phyloP scores from a whole-genome alignment of 1,284 basidiomycete species.

The Boletus nobilissimus region DNA sequence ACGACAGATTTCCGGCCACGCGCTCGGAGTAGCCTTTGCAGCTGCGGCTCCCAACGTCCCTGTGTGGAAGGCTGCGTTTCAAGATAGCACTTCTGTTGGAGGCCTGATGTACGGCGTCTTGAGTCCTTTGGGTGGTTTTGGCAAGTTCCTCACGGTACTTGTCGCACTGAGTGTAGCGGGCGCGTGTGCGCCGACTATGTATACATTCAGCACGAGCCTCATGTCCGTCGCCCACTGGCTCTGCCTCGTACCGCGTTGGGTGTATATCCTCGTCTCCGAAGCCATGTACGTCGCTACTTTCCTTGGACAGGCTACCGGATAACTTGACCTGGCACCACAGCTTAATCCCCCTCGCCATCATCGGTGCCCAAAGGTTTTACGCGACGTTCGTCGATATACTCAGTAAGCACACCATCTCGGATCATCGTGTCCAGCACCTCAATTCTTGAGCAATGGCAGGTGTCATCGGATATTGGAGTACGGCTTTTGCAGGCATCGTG shows the following conservation, averaged over 20 bases:
- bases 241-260: constrained; percentile 73
- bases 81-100: constrained; percentile 62
- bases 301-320: background rate
- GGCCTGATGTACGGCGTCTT: constrained; percentile 69
- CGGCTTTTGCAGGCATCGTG: constrained; percentile 64
- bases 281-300: constrained; percentile 62
- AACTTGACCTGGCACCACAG: constrained; percentile 43
- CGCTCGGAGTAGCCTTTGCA: constrained; percentile 72
- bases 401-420: constrained; percentile 47
- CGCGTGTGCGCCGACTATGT: constrained; percentile 77
- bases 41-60: constrained; percentile 66
- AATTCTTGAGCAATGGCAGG: constrained; percentile 34
- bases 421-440: background rate
- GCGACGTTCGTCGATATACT: constrained; percentile 65
- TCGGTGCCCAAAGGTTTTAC: constrained; percentile 69
- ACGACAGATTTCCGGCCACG: constrained; percentile 63
- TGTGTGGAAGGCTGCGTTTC: constrained; percentile 66
- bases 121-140: constrained; percentile 63
- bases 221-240: constrained; percentile 67
- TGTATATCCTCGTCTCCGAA: constrained; percentile 75
- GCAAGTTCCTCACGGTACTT: constrained; percentile 60
- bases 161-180: constrained; percentile 61
- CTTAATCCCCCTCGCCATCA: constrained; percentile 66
- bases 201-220: constrained; percentile 78
- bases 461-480: constrained; percentile 70